phyloP scores from a whole-genome alignment of 306 rosid genomes.

The Quercus bicolor region DNA sequence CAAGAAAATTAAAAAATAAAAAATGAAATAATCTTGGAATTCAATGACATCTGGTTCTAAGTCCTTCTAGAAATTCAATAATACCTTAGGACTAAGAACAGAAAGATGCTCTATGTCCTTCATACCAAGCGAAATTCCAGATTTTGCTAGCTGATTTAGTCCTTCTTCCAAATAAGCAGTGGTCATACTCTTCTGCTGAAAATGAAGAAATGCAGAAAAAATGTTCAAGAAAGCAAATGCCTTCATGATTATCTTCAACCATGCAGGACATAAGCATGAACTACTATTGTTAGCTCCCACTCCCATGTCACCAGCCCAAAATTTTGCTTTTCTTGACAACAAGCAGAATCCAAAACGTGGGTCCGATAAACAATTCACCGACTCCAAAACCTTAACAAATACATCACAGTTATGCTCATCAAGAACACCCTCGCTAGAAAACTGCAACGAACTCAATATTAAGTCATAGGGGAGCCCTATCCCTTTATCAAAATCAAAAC shows the following conservation, averaged over 20 bases:
- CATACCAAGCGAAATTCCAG: conserved; percentile 45
- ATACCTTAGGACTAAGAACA: conserved; percentile 71
- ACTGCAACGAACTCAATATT: conserved; percentile 39
- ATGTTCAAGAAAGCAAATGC: conserved; percentile 68
- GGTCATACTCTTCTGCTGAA: conserved; percentile 37
- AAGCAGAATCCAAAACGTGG: conserved; percentile 58
- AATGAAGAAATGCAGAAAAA: conserved; percentile 54
- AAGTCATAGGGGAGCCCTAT: conserved; percentile 51
- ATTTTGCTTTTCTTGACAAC: conserved; percentile 40
- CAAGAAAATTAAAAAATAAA: neutral
- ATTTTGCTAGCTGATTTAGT: conserved; percentile 43
- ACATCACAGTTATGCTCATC: conserved; percentile 40
- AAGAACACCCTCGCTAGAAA: conserved; percentile 22
- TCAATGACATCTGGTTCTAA: neutral
- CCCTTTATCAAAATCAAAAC: conserved; percentile 33
- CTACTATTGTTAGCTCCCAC: conserved; percentile 9
- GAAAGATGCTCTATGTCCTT: conserved; percentile 63
- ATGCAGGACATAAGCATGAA: conserved; percentile 69
- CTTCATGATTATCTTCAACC: conserved; percentile 77
- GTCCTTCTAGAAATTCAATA: conserved; percentile 7
- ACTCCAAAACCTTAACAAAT: conserved; percentile 52
- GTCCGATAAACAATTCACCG: conserved; percentile 59
- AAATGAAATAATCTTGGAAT: neutral
- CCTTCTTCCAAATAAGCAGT: conserved; percentile 46
- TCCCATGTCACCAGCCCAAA: conserved; percentile 25